phyloP scores from a whole-genome alignment of 1,139 yeast genomes.

The Yamadazyma diospyri region DNA sequence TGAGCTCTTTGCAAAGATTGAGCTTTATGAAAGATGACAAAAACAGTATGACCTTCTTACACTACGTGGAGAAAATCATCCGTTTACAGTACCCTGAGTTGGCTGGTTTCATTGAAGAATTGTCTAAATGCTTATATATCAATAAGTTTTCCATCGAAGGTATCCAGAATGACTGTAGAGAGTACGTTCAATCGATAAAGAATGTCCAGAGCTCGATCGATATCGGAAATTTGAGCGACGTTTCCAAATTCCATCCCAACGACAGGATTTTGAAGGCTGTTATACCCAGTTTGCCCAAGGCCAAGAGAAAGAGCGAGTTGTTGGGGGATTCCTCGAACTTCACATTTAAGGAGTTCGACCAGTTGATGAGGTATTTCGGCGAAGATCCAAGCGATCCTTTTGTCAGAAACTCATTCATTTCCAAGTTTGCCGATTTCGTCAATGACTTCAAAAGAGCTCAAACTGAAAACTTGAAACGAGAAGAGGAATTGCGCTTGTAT shows the following conservation, averaged over 20 bases:
- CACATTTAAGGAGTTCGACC: conserved; percentile 66
- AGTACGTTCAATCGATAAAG: conserved; percentile 52
- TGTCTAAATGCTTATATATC: conserved; percentile 55
- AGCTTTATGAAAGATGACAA: conserved; percentile 76
- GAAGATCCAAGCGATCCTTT: conserved; percentile 72
- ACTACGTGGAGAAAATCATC: conserved; percentile 72
- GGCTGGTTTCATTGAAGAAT: conserved; percentile 55
- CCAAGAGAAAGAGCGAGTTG: conserved; percentile 63
- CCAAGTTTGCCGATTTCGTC: conserved; percentile 69
- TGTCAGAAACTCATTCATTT: conserved; percentile 64
- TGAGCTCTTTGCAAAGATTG: conserved; percentile 69
- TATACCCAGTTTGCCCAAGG: conserved; percentile 62
- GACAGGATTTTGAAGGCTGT: conserved; percentile 64
- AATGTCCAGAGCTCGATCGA: conserved; percentile 73
- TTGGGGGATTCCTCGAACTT: conserved; percentile 59
- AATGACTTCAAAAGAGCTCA: conserved; percentile 75
- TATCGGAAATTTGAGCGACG: conserved; percentile 72
- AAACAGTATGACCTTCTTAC: conserved; percentile 74
- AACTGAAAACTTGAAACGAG: conserved; percentile 69
- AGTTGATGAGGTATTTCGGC: conserved; percentile 70
- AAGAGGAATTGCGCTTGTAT: conserved; percentile 74
- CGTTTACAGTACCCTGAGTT: conserved; percentile 67
- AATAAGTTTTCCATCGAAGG: conserved; percentile 69
- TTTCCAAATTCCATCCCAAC: conserved; percentile 69
- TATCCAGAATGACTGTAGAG: conserved; percentile 57